A percentile compares a stretch with the other conserved stretches of the same genome.
These are phyloP conservation scores for Zhuliangozyma blackwelliae DNA, from an alignment of 1,139 yeast species.

Conservation along the genomic window DNA sequence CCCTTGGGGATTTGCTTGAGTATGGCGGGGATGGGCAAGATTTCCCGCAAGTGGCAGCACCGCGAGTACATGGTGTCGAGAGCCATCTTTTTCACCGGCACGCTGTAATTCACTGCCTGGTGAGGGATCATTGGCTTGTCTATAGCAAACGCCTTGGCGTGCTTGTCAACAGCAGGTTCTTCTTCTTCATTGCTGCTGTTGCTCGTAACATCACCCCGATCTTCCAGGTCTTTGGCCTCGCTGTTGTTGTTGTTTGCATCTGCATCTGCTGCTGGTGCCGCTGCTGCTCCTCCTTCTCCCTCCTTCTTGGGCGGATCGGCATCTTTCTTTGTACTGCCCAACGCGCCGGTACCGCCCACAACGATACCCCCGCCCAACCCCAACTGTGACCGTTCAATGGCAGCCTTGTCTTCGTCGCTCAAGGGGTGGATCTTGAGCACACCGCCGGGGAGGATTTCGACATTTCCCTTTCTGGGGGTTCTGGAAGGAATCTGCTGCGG, in stretches of 20 bases:
- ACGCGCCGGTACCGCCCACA: conserved; percentile 73
- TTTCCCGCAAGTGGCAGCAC: conserved; percentile 90
- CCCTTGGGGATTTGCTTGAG: conserved; percentile 77
- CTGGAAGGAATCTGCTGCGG: conserved; percentile 95
- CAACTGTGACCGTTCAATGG: conserved; percentile 49
- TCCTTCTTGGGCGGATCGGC: conserved; percentile 71
- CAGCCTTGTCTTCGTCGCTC: conserved; percentile 35
- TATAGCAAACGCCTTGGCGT: conserved; percentile 42
- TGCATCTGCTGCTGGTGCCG: no score
- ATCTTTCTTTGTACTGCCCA: conserved; percentile 40
- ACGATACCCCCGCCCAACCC: conserved; percentile 69
- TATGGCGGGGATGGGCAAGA: conserved; percentile 89
- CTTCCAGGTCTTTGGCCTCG: conserved; percentile 16
- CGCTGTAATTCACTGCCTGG: conserved; percentile 60
- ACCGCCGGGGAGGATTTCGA: conserved; percentile 63
- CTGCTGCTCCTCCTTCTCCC: conserved; percentile 46
- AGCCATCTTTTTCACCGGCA: conserved; percentile 27
- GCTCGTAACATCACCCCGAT: conserved; percentile 20
- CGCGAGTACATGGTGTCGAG: conserved; percentile 79
- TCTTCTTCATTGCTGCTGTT: conserved; percentile 7
- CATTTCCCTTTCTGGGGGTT: conserved; percentile 76
- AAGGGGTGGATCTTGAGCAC: conserved; percentile 58
- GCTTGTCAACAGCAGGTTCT: conserved; percentile 16
- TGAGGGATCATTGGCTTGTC: conserved; percentile 66
- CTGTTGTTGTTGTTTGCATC: no score